phyloP scores from a whole-genome alignment of 2,329 filamentous ascomycete species.

The Dactylonectria macrodidyma region DNA sequence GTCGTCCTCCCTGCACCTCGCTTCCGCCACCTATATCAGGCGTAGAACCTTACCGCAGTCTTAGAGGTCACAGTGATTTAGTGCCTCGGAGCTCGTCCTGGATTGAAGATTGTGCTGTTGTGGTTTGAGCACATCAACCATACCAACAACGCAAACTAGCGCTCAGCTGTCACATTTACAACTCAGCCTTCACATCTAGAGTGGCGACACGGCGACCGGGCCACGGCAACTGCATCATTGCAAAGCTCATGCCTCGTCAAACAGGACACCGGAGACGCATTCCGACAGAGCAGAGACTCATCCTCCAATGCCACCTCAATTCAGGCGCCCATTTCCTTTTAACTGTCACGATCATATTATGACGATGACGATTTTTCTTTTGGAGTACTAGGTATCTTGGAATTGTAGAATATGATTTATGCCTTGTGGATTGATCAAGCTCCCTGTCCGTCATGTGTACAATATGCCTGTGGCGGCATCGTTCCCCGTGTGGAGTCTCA shows the following conservation, averaged over 20 bases:
- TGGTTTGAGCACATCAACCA: background rate
- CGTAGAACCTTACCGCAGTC: background rate
- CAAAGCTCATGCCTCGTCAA: background rate
- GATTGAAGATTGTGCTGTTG: background rate
- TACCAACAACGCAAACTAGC: background rate
- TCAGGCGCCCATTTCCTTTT: background rate
- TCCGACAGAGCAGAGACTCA: background rate
- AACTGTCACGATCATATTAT: background rate
- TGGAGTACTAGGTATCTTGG: conserved; percentile 1
- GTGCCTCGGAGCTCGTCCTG: background rate
- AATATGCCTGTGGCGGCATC: background rate
- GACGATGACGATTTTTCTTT: background rate
- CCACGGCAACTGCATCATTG: background rate
- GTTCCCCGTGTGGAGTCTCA: background rate
- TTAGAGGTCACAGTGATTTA: no score
- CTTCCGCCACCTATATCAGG: background rate
- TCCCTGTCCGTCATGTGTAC: no score
- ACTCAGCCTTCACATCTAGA: no score
- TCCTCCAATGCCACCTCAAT: background rate
- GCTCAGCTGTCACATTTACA: background rate
- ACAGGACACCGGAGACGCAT: background rate
- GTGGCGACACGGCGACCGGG: background rate
- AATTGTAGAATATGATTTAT: background rate
- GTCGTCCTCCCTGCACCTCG: conserved; percentile 18
- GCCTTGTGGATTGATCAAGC: background rate